Conservation (phyloP, 345 rosid species). For the Tarenaya hassleriana region DNA sequence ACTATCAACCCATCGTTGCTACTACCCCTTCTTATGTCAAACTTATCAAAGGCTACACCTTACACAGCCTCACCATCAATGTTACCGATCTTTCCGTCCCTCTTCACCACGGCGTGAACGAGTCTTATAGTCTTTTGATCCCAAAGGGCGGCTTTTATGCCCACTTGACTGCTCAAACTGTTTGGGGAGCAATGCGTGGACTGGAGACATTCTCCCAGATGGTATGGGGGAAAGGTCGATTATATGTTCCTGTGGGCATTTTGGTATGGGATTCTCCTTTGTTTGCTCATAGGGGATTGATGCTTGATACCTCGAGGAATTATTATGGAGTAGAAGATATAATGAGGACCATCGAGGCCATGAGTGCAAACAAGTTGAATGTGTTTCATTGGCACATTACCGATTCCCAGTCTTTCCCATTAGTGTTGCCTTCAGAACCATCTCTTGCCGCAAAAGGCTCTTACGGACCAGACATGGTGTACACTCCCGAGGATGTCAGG, state of each 20-base stretch:
- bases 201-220: constrained; percentile 85
- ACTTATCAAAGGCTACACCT: constrained; percentile 33
- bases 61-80: constrained; percentile 37
- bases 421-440: constrained; percentile 72
- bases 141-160: constrained; percentile 34
- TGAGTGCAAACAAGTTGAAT: constrained; percentile 76
- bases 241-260: constrained; percentile 42
- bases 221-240: constrained; percentile 54
- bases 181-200: constrained; percentile 87
- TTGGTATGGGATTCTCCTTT: constrained; percentile 50
- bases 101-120: constrained; percentile 61
- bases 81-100: constrained; percentile 43
- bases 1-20: constrained; percentile 37
- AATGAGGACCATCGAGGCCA: constrained; percentile 52
- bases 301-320: constrained; percentile 82
- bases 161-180: constrained; percentile 41
- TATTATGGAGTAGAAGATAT: constrained; percentile 63
- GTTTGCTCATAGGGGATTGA: constrained; percentile 58
- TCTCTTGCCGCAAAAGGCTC: constrained; percentile 65
- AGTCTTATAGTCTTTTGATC: constrained; percentile 57
- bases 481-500: constrained; percentile 49
- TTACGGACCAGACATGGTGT: constrained; percentile 54
- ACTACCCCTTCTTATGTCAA: constrained; percentile 36
- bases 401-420: constrained; percentile 79
- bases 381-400: constrained; percentile 93